Percentiles rank a stretch among this genome's conserved stretches.
Conservation (phyloP, 169 alveolate genomes). For the Plasmodium falciparum region DNA sequence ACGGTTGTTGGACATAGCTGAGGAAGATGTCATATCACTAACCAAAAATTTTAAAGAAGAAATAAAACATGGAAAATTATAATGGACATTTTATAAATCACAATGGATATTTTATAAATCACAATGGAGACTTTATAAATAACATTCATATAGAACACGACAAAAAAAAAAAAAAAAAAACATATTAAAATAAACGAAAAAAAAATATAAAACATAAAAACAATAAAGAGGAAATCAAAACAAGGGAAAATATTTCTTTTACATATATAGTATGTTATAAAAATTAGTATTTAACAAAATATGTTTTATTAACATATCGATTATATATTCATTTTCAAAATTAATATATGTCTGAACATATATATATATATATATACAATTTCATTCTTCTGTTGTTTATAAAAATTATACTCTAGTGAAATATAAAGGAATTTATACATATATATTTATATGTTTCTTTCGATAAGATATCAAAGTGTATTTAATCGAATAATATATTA, state of each 20-base stretch:
- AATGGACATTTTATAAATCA: neutral
- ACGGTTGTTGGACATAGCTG: conserved; percentile 59
- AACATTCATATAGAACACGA: no score
- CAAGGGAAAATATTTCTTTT: neutral
- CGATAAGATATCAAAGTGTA: conserved; percentile 54
- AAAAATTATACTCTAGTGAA: no score
- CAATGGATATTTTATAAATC: neutral
- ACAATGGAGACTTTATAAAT: neutral
- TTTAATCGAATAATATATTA: conserved; percentile 53
- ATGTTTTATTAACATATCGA: no score
- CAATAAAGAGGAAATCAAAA: neutral
- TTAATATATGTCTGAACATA: no score
- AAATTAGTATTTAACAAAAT: no score
- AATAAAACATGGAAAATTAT: neutral
- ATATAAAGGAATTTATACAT: no score
- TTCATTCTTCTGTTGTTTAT: no score
- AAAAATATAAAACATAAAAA: neutral
- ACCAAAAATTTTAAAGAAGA: conserved; percentile 22
- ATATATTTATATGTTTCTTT: neutral
- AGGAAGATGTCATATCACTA: conserved; percentile 69
- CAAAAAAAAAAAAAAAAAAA: neutral
- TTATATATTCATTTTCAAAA: no score
- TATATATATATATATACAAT: no score
- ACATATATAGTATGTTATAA: no score
- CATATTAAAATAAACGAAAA: neutral